Base-by-base conservation (phyloP, 2,329 filamentous ascomycete genomes). In the Cyanodermella asteris region DNA sequence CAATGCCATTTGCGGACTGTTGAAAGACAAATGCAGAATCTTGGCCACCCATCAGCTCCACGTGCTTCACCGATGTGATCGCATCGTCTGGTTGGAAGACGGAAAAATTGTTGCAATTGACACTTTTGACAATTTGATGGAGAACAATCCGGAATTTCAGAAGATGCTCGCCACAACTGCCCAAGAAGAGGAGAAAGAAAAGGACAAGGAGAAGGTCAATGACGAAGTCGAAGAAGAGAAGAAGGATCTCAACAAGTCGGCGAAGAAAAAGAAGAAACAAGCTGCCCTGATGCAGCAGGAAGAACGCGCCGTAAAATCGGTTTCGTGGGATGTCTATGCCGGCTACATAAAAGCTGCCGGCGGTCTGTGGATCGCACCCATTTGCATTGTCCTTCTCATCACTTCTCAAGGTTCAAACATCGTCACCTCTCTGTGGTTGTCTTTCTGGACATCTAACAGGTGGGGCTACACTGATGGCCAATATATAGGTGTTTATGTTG, bases 11-110 rank as follows among this genome's bases (percentile, higher is more conserved):
- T 69, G 81, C 29, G 84, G 84, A 6, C 58, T 94, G 7, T 57
- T 94, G 27, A 77, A 75, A 38, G 64, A 84, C 49, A 93, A 93
- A 48, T 87, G 80, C 41, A 65, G 87, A 12, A 73, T 94, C 17
- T 58, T 97, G 16, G 87, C 84, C 1, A 97, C 87, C 0, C 87
- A 97, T 47, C 84, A 94, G 45, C 64, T 94, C 9, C 87, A 90
- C 56, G 82, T 94, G 5, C 62, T 94, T 5, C 81, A 64, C 42
- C 72, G 81, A 17, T 93, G 81, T 38, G 84, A 94, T 43, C 64
- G 84, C 17, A 84, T 94, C 34, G 69, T 94, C 24, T 82, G 81
- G 68, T 82, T 97, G 66, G 76, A 93, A 28, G 68, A 71, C 10
- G 87, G 87, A 22, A 67, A 61, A 27, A 75, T 94, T 27, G 67